These are phyloP conservation scores for Kalanchoe fedtschenkoi DNA, from an alignment of 164 flowering plant genomes.

Conservation along the genomic window DNA sequence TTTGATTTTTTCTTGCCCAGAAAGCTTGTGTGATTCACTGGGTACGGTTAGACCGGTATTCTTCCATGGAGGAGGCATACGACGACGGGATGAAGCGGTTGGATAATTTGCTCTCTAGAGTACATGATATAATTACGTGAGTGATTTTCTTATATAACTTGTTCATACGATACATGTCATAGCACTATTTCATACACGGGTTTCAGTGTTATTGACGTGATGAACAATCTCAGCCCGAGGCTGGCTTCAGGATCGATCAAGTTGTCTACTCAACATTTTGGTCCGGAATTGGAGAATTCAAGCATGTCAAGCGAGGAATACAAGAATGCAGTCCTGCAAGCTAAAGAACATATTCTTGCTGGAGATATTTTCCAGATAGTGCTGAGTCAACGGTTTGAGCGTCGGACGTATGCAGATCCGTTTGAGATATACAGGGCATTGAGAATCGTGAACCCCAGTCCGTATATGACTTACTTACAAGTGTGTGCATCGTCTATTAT, in stretches of 20 bases:
- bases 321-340: slow-evolving; percentile 61
- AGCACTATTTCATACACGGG: background rate
- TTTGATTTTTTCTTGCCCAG: slow-evolving; percentile 32
- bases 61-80: slow-evolving; percentile 61
- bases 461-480: slow-evolving; percentile 85
- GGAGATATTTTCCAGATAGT: slow-evolving; percentile 98
- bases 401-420: slow-evolving; percentile 86
- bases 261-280: slow-evolving; percentile 46
- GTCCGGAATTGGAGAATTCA: slow-evolving; percentile 45
- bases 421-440: slow-evolving; percentile 92
- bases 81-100: slow-evolving; percentile 58
- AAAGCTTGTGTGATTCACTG: slow-evolving; percentile 84
- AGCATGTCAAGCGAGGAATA: slow-evolving; percentile 71
- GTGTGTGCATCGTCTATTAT: slow-evolving; percentile 16
- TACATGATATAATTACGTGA: slow-evolving; percentile 66
- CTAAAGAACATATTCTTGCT: slow-evolving; percentile 85
- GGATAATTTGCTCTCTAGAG: slow-evolving; percentile 48
- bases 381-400: slow-evolving; percentile 89
- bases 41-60: slow-evolving; percentile 63
- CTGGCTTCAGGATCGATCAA: slow-evolving; percentile 62
- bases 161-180: background rate
- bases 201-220: slow-evolving; percentile 3
- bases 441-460: slow-evolving; percentile 92
- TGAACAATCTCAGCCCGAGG: slow-evolving; percentile 48
- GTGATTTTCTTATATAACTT: slow-evolving; percentile 12